phyloP scores from a whole-genome alignment of 1,139 yeast species.

The Tardiomyces depauwii region DNA sequence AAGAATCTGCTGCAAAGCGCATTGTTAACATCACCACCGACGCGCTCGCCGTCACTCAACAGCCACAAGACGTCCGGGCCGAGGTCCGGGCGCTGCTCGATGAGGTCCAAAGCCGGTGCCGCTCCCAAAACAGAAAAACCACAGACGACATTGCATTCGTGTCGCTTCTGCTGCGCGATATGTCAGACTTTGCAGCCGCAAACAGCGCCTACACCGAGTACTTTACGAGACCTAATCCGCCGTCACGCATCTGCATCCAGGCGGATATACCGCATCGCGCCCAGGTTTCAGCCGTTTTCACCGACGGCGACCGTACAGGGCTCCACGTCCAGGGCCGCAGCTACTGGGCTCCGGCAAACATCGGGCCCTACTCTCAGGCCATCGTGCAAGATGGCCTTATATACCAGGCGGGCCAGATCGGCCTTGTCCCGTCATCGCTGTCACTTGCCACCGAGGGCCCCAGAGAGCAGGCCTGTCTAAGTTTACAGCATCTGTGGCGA shows the following conservation, averaged over 20 bases:
- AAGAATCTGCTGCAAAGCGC: too few species aligned
- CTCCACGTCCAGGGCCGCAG: constrained; percentile 86
- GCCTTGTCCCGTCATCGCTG: constrained; percentile 68
- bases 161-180: constrained; percentile 49
- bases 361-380: constrained; percentile 94
- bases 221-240: constrained; percentile 60
- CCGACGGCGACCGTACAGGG: constrained; percentile 32
- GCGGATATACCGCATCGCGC: constrained; percentile 37
- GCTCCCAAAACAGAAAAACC: background rate
- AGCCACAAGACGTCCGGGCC: background rate
- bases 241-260: constrained; percentile 78
- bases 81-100: background rate
- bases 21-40: background rate
- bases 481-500: constrained; percentile 66
- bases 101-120: background rate
- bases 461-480: constrained; percentile 33
- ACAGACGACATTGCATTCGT: constrained; percentile 39
- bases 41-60: background rate
- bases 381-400: constrained; percentile 42
- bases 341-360: constrained; percentile 97
- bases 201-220: constrained; percentile 46
- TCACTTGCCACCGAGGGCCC: constrained; percentile 13
- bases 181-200: constrained; percentile 49
- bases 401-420: constrained; percentile 86
- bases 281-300: constrained; percentile 32